Base-by-base conservation (phyloP, 208 protist species). In the Wallacemonas collosoma region DNA sequence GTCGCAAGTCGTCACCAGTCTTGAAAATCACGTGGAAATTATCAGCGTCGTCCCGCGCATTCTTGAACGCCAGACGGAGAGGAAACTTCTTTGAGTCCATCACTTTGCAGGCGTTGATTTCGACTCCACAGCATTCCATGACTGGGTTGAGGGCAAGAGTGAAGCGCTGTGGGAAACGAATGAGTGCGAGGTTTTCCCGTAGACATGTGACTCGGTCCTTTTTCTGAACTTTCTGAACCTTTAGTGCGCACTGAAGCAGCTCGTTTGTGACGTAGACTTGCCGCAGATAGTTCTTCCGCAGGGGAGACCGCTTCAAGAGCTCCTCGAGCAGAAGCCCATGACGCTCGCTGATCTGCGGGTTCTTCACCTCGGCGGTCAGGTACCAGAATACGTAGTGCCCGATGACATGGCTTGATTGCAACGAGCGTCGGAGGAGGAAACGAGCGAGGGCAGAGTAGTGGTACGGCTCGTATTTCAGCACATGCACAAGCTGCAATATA, bases 61-160 rank as follows among this genome's bases (percentile, higher is more conserved):
- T 98, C 35, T 79, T 63, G 64, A 98, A 98, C n/a, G 91, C 83
- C 3, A 98, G 85, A 82, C 86, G 98, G 9, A 98, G 78, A 7
- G 97, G 97, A 56, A 86, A 85, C 80, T 98, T 98, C 71, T 98
- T 98, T 0, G 81, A 94, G 55, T 92, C 87, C 96, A 98, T 98
- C 40, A 97, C 93, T 61, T 95, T 96, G 81, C 97, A 98, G 69
- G 97, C 86, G 36, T 83, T 83, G 48, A 95, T 80, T 48, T 96
- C 79, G 14, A 98, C 63, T 7, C 76, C 80, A 68, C 77, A 83
- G 71, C 84, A 90, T 73, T 96, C 87, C 79, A 94, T 81, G 9
- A 76, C 77, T 1, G 85, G 86, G 75, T 90, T 77, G 2, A 95
- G 73, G 2, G 91, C 79, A 12, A 94, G 74, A 1, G 86, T 89